Conservation (phyloP, 129 eudicot genomes). For the Lactuca sativa region DNA sequence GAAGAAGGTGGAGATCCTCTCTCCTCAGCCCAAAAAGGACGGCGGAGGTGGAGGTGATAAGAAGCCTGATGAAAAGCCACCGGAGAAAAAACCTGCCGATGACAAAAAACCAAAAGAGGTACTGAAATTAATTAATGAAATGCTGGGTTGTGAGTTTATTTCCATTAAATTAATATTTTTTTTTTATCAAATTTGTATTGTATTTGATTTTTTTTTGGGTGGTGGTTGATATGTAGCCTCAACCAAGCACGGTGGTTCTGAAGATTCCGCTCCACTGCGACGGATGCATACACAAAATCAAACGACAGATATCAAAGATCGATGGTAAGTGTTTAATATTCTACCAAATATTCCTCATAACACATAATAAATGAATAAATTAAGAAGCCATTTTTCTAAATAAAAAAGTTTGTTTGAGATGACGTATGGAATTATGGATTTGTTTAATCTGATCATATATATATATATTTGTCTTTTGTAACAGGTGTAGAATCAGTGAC, state of each 20-base stretch:
- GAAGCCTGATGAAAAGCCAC: constrained; percentile 13
- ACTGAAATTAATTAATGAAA: constrained; percentile 10
- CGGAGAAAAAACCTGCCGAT: constrained; percentile 36
- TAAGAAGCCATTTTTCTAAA: neutral
- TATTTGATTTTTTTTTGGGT: constrained; percentile 4
- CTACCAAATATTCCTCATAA: neutral
- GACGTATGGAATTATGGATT: constrained; percentile 18
- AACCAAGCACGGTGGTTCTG: constrained; percentile 42
- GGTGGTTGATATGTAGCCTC: constrained; percentile 36
- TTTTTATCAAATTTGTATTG: neutral
- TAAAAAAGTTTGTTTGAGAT: neutral
- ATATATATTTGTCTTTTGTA: constrained; percentile 14
- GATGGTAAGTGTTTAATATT: constrained; percentile 34
- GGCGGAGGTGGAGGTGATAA: constrained; percentile 23
- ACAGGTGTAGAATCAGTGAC: constrained; percentile 52
- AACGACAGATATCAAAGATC: constrained; percentile 39
- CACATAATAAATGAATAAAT: neutral
- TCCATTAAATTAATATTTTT: neutral
- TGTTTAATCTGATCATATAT: constrained; percentile 5
- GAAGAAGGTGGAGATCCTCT: constrained; percentile 58
- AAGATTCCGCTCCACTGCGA: constrained; percentile 63
- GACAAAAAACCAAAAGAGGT: constrained; percentile 55
- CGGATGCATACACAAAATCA: constrained; percentile 62
- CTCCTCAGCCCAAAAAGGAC: constrained; percentile 52
- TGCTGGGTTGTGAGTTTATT: constrained; percentile 12